Base-by-base conservation (phyloP, 495 filamentous ascomycete species). In the Cercophora samala region DNA sequence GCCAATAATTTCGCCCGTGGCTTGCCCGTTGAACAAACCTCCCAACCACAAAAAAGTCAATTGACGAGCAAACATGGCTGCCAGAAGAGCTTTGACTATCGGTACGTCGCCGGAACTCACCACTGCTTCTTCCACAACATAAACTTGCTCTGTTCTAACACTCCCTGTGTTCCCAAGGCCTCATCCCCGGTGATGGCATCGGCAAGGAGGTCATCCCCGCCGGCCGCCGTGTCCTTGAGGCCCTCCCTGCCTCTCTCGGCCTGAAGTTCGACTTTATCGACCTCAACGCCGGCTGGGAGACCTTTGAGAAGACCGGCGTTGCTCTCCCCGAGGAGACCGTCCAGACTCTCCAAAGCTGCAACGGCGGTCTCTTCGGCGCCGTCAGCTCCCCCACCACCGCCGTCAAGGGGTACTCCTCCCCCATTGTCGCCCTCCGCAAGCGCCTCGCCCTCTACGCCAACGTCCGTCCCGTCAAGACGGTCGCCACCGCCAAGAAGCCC, bases 101-200 rank as follows among this genome's bases (percentile, higher is more conserved):
- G 86, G 86, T 88, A 75, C 73, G 74, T 71, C n/a, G 8, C 32
- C 21, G 55, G 15, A 46, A 51, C 52, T 53, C 32, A 42, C 58
- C 69, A 69, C 64, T 64, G 21, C 26, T 64, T 55, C 37, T 21
- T 37, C 13, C 18, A 52, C 55, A 60, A 60, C 29, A 26, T 59
- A 21, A 61, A 37, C 3, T 15, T 22, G 61, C 26, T 24, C 26
- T 58, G n/a, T 24, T 59, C 62, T 59, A n/a, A 19, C 72, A 58
- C 26, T 23, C 53, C 2, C 54, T 19, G 22, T 15, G 24, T 29
- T 37, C 5, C 8, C 25, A 37, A 96, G 93, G 93, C 75, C 90
- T 99, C 75, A 97, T 98, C 73, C 92, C 95, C 77, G 95, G 95
- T 77, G 95, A 99, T 82, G 95, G 95, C 78, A 99, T 99, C 79